Conservation (phyloP, 148 eudicot species). For the Cornus kousa region DNA sequence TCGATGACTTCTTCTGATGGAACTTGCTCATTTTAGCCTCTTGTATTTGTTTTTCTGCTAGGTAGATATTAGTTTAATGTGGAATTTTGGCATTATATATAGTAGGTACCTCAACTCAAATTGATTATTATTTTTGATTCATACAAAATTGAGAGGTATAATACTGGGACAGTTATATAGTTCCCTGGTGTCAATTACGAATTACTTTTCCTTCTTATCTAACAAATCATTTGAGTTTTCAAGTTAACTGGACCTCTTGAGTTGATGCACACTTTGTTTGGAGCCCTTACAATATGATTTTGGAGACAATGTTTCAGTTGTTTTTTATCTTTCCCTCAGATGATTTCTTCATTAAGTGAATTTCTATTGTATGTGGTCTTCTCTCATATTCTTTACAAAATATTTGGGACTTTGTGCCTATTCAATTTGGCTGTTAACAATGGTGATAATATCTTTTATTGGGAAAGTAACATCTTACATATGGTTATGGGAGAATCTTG, state of each 20-base stretch:
- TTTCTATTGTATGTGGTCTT: not conserved
- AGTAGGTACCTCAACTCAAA: constrained; percentile 24
- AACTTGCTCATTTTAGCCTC: constrained; percentile 45
- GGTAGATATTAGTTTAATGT: constrained; percentile 26
- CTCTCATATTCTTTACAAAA: not conserved
- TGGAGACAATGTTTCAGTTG: not conserved
- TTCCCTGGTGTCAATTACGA: constrained; percentile 1
- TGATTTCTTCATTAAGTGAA: not conserved
- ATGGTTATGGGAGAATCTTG: not conserved
- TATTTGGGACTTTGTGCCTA: not conserved
- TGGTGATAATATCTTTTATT: not conserved
- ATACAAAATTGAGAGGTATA: not conserved
- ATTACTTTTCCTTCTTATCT: not conserved
- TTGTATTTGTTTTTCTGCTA: constrained; percentile 29
- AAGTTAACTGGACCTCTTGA: not conserved
- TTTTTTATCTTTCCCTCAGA: not conserved
- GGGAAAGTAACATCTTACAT: not conserved
- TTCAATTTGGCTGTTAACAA: not conserved
- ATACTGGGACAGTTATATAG: not conserved
- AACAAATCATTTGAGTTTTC: not conserved
- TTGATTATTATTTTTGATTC: constrained; percentile 11
- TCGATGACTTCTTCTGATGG: constrained; percentile 95
- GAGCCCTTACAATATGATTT: not conserved
- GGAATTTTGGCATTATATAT: constrained; percentile 14
- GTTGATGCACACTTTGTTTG: not conserved